phyloP scores from a whole-genome alignment of 495 filamentous ascomycete species.

The Aspergillus haitiensis region DNA sequence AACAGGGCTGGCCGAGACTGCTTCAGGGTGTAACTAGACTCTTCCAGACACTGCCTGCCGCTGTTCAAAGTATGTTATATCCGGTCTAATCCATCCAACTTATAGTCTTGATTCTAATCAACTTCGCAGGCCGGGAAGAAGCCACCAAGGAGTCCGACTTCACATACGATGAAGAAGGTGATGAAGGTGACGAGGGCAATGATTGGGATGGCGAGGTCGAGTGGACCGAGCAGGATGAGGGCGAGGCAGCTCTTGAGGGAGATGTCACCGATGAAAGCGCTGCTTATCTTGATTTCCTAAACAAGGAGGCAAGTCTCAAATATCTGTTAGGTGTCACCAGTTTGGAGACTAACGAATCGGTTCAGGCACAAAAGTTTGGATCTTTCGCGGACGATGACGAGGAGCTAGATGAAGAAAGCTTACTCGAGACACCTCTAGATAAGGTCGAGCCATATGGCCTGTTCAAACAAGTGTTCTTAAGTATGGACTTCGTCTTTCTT shows the following conservation, averaged over 20 bases:
- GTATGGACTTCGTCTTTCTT: constrained; percentile 54
- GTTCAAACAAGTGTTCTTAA: constrained; percentile 76
- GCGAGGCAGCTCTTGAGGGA: constrained; percentile 53
- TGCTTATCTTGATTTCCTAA: constrained; percentile 93
- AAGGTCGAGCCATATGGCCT: constrained; percentile 89
- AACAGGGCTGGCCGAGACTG: constrained; percentile 94
- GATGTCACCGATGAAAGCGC: constrained; percentile 87
- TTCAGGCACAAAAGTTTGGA: constrained; percentile 77
- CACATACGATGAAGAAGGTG: constrained; percentile 70
- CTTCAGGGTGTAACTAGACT: constrained; percentile 86
- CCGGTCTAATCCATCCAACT: background rate
- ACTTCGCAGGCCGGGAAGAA: constrained; percentile 72
- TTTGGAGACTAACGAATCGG: constrained; percentile 19
- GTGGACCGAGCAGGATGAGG: constrained; percentile 67
- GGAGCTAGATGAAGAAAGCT: constrained; percentile 81
- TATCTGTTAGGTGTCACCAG: background rate
- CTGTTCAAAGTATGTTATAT: constrained; percentile 68
- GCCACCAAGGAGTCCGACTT: constrained; percentile 87
- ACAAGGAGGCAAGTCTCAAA: constrained; percentile 66
- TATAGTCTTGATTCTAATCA: background rate
- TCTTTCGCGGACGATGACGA: constrained; percentile 74
- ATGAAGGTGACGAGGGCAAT: constrained; percentile 71
- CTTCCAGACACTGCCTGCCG: constrained; percentile 87
- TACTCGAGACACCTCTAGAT: constrained; percentile 92
- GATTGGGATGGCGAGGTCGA: constrained; percentile 66